phyloP scores from a whole-genome alignment of 352 stramenopile genomes.

The Phytophthora podocarpi region DNA sequence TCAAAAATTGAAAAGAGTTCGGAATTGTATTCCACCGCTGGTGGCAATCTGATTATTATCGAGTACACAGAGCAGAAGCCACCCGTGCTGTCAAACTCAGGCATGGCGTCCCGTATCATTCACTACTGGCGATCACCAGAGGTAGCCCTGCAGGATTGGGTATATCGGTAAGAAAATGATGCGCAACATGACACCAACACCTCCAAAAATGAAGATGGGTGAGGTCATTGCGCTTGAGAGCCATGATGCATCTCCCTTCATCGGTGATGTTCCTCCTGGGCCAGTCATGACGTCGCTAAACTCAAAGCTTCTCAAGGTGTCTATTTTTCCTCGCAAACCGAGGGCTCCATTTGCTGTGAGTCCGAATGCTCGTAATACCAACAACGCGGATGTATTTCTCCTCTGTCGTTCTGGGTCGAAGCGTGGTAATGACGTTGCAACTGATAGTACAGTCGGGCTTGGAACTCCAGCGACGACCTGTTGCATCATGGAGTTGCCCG shows the following conservation, averaged over 20 bases:
- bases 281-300: constrained; percentile 78
- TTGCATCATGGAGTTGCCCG: constrained; percentile 77
- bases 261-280: constrained; percentile 74
- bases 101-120: constrained; percentile 81
- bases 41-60: constrained; percentile 76
- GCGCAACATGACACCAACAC: constrained; percentile 66
- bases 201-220: constrained; percentile 75
- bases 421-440: constrained; percentile 54
- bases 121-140: constrained; percentile 83
- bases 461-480: constrained; percentile 60
- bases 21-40: constrained; percentile 72
- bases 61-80: constrained; percentile 85
- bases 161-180: constrained; percentile 71
- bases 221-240: constrained; percentile 80
- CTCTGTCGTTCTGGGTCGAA: constrained; percentile 73
- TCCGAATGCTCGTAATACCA: constrained; percentile 38
- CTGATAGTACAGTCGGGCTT: constrained; percentile 26
- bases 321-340: constrained; percentile 72
- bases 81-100: constrained; percentile 76
- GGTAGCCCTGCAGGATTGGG: constrained; percentile 36
- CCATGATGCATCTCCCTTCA: constrained; percentile 80
- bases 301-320: constrained; percentile 83
- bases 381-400: constrained; percentile 69
- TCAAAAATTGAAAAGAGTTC: constrained; percentile 89
- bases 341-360: constrained; percentile 50